Base-by-base conservation (phyloP, 73 alveolate genomes). In the Breviolum minutum region DNA sequence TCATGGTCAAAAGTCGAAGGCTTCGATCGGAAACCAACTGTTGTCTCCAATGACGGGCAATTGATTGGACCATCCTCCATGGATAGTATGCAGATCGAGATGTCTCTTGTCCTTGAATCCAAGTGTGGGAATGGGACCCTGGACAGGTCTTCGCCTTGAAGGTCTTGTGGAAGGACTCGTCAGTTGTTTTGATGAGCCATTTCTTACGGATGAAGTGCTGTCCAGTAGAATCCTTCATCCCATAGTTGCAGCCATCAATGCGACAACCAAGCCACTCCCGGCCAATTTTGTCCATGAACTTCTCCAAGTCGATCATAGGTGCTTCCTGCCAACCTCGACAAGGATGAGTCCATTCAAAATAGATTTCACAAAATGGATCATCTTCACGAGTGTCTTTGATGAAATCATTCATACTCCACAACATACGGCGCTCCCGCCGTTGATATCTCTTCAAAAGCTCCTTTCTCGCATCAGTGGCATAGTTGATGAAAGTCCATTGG, bases 161-260 rank as follows among this genome's bases (percentile, higher is more conserved):
- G 66, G 30, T 40, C 62, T 66, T 32, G 27, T 19, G 64, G 63
- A 85, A 85, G 81, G 8, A 7, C 80, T 85, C 94, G 20, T 63
- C 93, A 8, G 79, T 85, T 7, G 94, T 85, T 22, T 30, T 11
- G 81, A 85, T 63, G 81, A 7, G 27, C 94, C 94, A 85, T 13
- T 63, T 13, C 94, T 85, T 85, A 3, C 22, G 5, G 61, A 84
- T 8, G 64, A 85, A 85, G 64, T 8, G 14, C 9, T 9, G 64
- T 13, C 14, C 29, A 30, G 22, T 30, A 63, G 7, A 1, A 80
- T 85, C 27, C 63, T 6, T 6, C 32, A 85, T 66, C 11, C 80
- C 80, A n/a, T 85, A 85, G 94, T n/a, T 13, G 80, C 94, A 85
- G 63, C 94, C 94, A n/a, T 85, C 94, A 19, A 85, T 13, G 29